Evolutionary conservation across 345 rosid species (phyloP).

Genomic region (Draba incana): DNA sequence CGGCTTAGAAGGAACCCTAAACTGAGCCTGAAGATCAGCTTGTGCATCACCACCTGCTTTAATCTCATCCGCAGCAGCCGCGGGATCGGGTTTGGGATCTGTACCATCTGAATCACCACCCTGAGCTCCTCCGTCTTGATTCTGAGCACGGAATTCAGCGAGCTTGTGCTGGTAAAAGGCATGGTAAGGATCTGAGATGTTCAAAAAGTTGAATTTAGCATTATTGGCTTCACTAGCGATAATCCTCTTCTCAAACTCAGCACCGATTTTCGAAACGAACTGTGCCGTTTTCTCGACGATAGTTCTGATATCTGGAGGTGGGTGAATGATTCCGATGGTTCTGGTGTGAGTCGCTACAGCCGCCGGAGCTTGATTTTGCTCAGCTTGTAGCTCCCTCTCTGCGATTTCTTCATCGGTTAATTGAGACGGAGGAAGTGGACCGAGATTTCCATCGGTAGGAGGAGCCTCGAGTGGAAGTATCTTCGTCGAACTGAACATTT

Average conservation of each 20-base stretch:
- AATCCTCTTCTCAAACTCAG: constrained; percentile 80
- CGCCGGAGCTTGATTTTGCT: constrained; percentile 46
- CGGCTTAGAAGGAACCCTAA: constrained; percentile 62
- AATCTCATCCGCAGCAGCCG: constrained; percentile 43
- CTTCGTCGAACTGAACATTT: constrained; percentile 56
- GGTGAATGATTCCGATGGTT: constrained; percentile 85
- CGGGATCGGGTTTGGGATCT: constrained; percentile 43
- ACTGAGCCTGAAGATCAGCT: constrained; percentile 66
- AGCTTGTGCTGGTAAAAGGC: constrained; percentile 76
- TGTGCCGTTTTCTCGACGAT: constrained; percentile 84
- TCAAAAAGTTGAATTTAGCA: constrained; percentile 75
- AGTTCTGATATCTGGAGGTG: constrained; percentile 79
- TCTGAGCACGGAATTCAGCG: constrained; percentile 68
- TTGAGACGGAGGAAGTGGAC: constrained; percentile 65
- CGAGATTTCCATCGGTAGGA: constrained; percentile 62
- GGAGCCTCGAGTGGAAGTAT: constrained; percentile 86
- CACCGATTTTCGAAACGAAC: constrained; percentile 75
- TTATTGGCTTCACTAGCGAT: constrained; percentile 68
- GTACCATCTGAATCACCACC: constrained; percentile 44
- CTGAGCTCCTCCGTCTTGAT: constrained; percentile 53
- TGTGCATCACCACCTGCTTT: constrained; percentile 45
- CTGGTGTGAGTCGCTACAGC: constrained; percentile 75
- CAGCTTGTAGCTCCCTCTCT: constrained; percentile 50
- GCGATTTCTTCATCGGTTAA: constrained; percentile 49
- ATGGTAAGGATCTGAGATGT: constrained; percentile 68